phyloP scores from a whole-genome alignment of 345 rosid genomes.

The Clarkia xantiana region DNA sequence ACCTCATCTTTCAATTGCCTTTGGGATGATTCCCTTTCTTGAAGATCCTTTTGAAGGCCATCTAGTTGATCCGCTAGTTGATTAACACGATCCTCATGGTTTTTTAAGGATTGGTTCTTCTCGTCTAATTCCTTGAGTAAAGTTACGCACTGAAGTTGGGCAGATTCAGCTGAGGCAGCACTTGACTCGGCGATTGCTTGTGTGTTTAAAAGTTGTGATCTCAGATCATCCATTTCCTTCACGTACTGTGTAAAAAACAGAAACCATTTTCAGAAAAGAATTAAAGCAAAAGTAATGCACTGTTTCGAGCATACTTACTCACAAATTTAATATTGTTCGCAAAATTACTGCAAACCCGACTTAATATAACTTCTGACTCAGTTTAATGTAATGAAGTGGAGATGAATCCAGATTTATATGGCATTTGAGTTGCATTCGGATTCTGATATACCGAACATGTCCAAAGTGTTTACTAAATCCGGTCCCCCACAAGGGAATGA shows the following conservation, averaged over 20 bases:
- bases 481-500: too few species aligned
- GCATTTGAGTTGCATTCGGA: too few species aligned
- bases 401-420: too few species aligned
- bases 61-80: slow-evolving; percentile 59
- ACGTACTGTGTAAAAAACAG: slow-evolving; percentile 28
- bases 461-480: too few species aligned
- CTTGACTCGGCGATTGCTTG: slow-evolving; percentile 65
- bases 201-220: slow-evolving; percentile 52
- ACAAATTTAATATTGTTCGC: too few species aligned
- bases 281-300: neutral
- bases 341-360: too few species aligned
- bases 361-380: too few species aligned
- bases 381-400: too few species aligned
- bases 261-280: neutral
- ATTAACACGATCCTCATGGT: slow-evolving; percentile 59
- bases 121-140: slow-evolving; percentile 52
- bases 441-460: too few species aligned
- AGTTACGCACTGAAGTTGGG: slow-evolving; percentile 52
- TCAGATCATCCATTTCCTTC: slow-evolving; percentile 50
- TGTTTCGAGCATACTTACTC: too few species aligned
- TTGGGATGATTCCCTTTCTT: slow-evolving; percentile 66
- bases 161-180: slow-evolving; percentile 67
- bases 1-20: slow-evolving; percentile 78
- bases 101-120: slow-evolving; percentile 44
- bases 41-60: slow-evolving; percentile 53